Conservation (phyloP, 495 filamentous ascomycete species). For the Xylaria telfairii region DNA sequence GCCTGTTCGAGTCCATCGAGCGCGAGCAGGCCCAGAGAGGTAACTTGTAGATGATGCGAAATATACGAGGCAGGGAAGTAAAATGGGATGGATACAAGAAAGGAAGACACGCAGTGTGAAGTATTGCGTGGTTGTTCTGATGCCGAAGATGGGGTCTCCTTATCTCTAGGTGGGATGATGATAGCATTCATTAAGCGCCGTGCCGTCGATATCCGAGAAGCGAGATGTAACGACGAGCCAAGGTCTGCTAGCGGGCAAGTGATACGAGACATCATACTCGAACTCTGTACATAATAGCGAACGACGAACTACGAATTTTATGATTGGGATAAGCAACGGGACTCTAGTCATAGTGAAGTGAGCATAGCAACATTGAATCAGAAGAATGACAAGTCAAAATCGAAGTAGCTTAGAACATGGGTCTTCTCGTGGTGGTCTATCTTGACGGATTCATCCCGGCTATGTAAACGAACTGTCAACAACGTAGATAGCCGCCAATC, state of each 20-base stretch:
- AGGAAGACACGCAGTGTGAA: background rate
- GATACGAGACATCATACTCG: background rate
- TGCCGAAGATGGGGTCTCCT: too few species aligned
- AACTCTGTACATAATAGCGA: background rate
- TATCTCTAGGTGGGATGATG: background rate
- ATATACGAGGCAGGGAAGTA: background rate
- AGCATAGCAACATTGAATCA: background rate
- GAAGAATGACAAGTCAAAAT: background rate
- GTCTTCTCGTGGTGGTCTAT: background rate
- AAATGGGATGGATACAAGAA: background rate
- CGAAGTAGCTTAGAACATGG: background rate
- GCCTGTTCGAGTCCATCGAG: constrained; percentile 90
- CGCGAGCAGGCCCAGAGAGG: constrained; percentile 83
- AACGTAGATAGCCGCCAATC: background rate
- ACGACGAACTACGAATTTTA: background rate
- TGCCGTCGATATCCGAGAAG: background rate
- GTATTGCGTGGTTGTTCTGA: too few species aligned
- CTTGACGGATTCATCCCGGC: background rate
- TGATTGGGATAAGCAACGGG: too few species aligned
- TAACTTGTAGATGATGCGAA: constrained; percentile 61
- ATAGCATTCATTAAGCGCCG: background rate
- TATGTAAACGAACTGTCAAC: background rate
- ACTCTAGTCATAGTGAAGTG: background rate
- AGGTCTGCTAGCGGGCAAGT: background rate
- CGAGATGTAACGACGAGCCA: background rate